Conservation (phyloP, 1,284 basidiomycete species). For the Sporisorium graminicola region DNA sequence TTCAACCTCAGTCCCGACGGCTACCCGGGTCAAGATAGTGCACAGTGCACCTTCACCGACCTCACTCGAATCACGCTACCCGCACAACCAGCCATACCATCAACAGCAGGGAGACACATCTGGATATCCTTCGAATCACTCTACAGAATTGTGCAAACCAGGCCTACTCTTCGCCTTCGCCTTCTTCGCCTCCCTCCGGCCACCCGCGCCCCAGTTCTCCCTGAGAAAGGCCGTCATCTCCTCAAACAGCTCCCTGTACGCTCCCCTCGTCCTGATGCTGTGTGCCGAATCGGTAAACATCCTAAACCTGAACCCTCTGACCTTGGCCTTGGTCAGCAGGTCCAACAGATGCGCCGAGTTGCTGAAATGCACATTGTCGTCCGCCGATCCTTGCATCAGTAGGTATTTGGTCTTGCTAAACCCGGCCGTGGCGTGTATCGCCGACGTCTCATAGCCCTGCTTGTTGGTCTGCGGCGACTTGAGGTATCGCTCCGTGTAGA, state of each 20-base stretch:
- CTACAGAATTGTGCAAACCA: constrained; percentile 38
- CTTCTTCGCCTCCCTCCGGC: constrained; percentile 4
- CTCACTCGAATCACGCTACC: no score
- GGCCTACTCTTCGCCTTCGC: constrained; percentile 20
- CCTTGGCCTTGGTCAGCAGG: constrained; percentile 83
- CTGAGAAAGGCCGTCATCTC: constrained; percentile 85
- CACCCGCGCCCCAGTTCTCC: constrained; percentile 79
- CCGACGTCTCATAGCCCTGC: constrained; percentile 84
- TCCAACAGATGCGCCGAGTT: constrained; percentile 92
- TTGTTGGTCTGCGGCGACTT: constrained; percentile 81
- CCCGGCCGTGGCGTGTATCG: constrained; percentile 85
- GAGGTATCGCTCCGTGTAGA: constrained; percentile 98
- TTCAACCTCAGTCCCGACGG: no score
- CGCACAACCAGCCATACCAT: no score
- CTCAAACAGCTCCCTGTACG: constrained; percentile 85
- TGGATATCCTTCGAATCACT: neutral
- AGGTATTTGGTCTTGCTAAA: constrained; percentile 84
- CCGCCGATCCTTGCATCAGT: constrained; percentile 81
- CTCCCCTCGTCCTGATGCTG: constrained; percentile 79
- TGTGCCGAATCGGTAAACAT: constrained; percentile 97
- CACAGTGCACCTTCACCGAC: no score
- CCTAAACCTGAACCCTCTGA: constrained; percentile 86
- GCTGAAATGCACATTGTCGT: constrained; percentile 77
- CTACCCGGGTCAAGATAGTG: no score
- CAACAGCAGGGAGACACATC: no score